These are phyloP conservation scores for Pythium sp. DNA, from an alignment of 352 stramenopile species.

Conservation along the genomic window DNA sequence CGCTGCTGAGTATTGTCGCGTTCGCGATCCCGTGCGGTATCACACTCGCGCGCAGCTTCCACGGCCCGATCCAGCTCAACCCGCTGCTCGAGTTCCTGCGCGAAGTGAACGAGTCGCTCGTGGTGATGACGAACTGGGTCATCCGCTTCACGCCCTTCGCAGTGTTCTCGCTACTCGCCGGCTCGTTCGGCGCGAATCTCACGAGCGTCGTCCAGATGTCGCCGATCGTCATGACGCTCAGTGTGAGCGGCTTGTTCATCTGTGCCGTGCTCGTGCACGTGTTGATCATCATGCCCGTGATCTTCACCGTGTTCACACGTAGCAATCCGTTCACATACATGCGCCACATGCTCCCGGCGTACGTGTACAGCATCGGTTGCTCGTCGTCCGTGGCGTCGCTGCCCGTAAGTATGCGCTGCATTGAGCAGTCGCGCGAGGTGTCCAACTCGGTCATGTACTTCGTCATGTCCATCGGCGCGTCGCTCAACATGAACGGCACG, in stretches of 20 bases:
- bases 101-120: slow-evolving; percentile 75
- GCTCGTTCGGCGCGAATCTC: slow-evolving; percentile 51
- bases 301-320: slow-evolving; percentile 59
- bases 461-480: slow-evolving; percentile 61
- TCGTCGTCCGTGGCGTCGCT: slow-evolving; percentile 75
- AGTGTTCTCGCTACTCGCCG: slow-evolving; percentile 66
- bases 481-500: slow-evolving; percentile 74
- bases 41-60: slow-evolving; percentile 64
- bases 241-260: slow-evolving; percentile 41
- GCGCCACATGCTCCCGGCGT: slow-evolving; percentile 58
- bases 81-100: slow-evolving; percentile 75
- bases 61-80: slow-evolving; percentile 68
- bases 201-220: slow-evolving; percentile 36
- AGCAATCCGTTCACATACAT: slow-evolving; percentile 78
- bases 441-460: slow-evolving; percentile 68
- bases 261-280: slow-evolving; percentile 55
- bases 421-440: slow-evolving; percentile 53
- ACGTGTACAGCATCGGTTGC: slow-evolving; percentile 70
- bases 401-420: slow-evolving; percentile 56
- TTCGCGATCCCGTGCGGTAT: slow-evolving; percentile 68
- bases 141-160: slow-evolving; percentile 72
- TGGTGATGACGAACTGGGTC: slow-evolving; percentile 73
- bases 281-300: slow-evolving; percentile 50
- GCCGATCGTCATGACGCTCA: slow-evolving; percentile 38
- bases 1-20: slow-evolving; percentile 62